These are phyloP conservation scores for Tilletia horrida DNA, from an alignment of 1,284 basidiomycete genomes.

Conservation along the genomic window DNA sequence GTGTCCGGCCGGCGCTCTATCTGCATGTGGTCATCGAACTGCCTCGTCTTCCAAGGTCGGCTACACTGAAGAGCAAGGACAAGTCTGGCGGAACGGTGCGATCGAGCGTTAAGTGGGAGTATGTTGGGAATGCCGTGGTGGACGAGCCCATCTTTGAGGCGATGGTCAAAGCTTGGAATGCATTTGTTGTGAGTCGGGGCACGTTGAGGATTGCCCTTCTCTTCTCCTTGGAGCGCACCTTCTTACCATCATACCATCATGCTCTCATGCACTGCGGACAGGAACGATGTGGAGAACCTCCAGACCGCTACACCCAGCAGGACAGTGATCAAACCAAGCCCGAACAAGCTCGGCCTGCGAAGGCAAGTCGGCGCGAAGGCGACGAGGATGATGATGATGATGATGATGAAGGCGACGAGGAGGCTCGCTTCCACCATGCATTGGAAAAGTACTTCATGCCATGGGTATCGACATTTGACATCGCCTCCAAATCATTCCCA, in stretches of 20 bases:
- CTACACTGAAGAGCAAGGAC: neutral
- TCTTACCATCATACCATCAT: neutral
- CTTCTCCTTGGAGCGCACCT: no score
- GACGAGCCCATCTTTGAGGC: constrained; percentile 7
- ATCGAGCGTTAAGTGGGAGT: constrained; percentile 3
- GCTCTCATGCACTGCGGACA: neutral
- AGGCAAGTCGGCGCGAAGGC: neutral
- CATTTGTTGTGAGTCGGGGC: constrained; percentile 6
- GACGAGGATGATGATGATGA: neutral
- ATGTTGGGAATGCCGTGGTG: neutral
- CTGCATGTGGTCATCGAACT: constrained; percentile 14
- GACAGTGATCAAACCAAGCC: no score
- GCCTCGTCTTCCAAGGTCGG: neutral
- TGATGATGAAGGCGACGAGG: neutral
- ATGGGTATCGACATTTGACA: constrained; percentile 5
- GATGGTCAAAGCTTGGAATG: neutral
- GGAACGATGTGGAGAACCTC: constrained; percentile 1
- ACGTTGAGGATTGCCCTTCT: no score
- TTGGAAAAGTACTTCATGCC: constrained; percentile 9
- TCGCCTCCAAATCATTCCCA: constrained; percentile 5
- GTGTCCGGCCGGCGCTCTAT: neutral
- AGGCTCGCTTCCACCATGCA: neutral
- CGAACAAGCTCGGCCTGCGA: no score
- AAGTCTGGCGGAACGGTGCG: neutral
- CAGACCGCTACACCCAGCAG: neutral